Base-by-base conservation (phyloP, 345 rosid species). In the Citrus medica region DNA sequence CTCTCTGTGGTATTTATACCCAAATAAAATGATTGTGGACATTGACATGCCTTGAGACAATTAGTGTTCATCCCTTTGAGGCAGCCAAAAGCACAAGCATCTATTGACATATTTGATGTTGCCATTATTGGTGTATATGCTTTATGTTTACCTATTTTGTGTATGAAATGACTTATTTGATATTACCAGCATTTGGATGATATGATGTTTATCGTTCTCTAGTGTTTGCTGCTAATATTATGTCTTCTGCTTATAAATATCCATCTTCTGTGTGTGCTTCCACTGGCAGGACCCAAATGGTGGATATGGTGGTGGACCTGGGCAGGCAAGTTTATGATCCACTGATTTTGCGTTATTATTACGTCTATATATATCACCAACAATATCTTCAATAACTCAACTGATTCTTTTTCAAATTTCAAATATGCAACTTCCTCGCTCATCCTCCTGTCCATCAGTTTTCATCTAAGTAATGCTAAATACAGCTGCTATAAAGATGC, bases 221-320 rank as follows among this genome's bases (percentile, higher is more conserved):
- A 72, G 61, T 30, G 32, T 67, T 27, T 38, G 64, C 37, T 70
- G 64, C 48, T 30, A 71, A 32, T 5, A 5, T 24, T 63, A 48
- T 30, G 33, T 19, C 67, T 73, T 42, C 48, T 0, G 78, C 25
- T 33, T 63, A 17, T 28, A 42, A 14, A 7, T 38, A 22, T 9
- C 14, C 56, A 67, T 46, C 58, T 35, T 56, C 9, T 24, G 16
- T 67, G 59, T 60, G 76, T 53, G 14, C 7, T 75, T 38, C 10
- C 38, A 28, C 75, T 35, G 76, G 64, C 89, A 96, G 98, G 97
- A 88, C 40, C 91, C 93, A 30, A 78, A 87, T 84, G 98, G 99
- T 77, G 99, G 99, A 78, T 96, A 88, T 76, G 93, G 93, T 80
- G 99, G 99, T 32, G 99, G 99, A 79, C 99, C 99, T 85, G 95